A percentile compares a stretch with the other conserved stretches of the same genome.
Conservation (phyloP, 2,329 filamentous ascomycete genomes). For the Colletotrichum tropicale region DNA sequence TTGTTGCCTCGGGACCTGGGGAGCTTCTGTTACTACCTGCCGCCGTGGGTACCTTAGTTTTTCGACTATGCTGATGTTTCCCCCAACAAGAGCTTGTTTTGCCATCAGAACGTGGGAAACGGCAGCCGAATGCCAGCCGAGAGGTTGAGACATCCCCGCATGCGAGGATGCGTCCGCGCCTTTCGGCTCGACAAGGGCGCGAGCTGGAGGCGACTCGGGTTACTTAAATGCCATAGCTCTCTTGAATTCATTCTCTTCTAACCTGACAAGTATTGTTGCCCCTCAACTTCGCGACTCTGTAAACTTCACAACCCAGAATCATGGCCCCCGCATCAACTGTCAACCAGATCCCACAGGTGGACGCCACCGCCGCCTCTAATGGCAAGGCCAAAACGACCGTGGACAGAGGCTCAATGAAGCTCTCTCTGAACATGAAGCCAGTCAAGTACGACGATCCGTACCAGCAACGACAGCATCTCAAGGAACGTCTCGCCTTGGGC, state of each 20-base stretch:
- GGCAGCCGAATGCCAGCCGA: not conserved
- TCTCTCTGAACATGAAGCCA: not conserved
- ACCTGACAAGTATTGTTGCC: no score
- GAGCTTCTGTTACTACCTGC: not conserved
- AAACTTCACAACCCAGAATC: not conserved
- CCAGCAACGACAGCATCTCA: constrained; percentile 56
- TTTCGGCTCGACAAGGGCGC: not conserved
- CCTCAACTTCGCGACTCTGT: not conserved
- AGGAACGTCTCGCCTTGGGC: constrained; percentile 57
- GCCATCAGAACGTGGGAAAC: not conserved
- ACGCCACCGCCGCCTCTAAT: not conserved
- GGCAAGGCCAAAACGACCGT: not conserved
- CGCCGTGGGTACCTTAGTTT: not conserved
- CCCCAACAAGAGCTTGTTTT: not conserved
- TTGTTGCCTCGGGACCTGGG: constrained; percentile 1
- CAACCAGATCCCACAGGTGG: not conserved
- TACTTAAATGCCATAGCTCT: not conserved
- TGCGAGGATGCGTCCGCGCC: not conserved
- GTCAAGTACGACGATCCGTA: constrained; percentile 27
- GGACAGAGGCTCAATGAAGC: not conserved
- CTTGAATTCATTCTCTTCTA: no score
- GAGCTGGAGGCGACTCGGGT: not conserved
- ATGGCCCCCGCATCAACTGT: constrained; percentile 5
- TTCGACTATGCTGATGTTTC: not conserved
- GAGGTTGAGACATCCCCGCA: not conserved